Percentiles rank a stretch among this genome's conserved stretches.
Conservation (phyloP, 2,329 filamentous ascomycete genomes). For the Leptosphaerulina australis region DNA sequence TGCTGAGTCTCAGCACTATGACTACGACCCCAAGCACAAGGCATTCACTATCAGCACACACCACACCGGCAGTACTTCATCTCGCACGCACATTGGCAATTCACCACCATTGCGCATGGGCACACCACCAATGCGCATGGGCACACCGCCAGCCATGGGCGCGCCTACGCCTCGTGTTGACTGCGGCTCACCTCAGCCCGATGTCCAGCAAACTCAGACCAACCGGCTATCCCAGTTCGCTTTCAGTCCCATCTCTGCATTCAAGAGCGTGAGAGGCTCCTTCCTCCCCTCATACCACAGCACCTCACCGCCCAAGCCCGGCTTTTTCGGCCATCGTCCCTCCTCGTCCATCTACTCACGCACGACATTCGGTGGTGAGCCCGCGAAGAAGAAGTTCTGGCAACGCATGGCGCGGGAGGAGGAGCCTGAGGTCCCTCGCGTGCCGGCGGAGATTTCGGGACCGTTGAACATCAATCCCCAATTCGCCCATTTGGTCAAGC, state of each 20-base stretch:
- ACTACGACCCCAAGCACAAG: constrained; percentile 42
- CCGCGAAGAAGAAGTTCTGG: constrained; percentile 41
- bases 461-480: constrained; percentile 61
- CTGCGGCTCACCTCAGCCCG: constrained; percentile 39
- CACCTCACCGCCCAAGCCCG: constrained; percentile 39
- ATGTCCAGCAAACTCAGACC: constrained; percentile 15
- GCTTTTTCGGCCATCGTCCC: constrained; percentile 34
- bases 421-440: constrained; percentile 48
- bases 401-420: constrained; percentile 44
- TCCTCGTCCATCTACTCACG: constrained; percentile 44
- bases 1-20: constrained; percentile 31
- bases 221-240: constrained; percentile 42
- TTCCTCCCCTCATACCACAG: constrained; percentile 56
- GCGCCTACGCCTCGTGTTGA: constrained; percentile 34
- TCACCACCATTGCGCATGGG: constrained; percentile 16
- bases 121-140: constrained; percentile 38
- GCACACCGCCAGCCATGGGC: constrained; percentile 27
- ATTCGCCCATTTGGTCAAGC: constrained; percentile 60
- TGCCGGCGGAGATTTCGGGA: constrained; percentile 61
- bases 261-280: constrained; percentile 51
- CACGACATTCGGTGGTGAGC: constrained; percentile 38
- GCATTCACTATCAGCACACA: constrained; percentile 47
- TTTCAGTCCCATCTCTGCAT: constrained; percentile 45
- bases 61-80: constrained; percentile 41
- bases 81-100: constrained; percentile 26